Base-by-base conservation (phyloP, 2,329 filamentous ascomycete genomes). In the Aspergillus alliaceus region DNA sequence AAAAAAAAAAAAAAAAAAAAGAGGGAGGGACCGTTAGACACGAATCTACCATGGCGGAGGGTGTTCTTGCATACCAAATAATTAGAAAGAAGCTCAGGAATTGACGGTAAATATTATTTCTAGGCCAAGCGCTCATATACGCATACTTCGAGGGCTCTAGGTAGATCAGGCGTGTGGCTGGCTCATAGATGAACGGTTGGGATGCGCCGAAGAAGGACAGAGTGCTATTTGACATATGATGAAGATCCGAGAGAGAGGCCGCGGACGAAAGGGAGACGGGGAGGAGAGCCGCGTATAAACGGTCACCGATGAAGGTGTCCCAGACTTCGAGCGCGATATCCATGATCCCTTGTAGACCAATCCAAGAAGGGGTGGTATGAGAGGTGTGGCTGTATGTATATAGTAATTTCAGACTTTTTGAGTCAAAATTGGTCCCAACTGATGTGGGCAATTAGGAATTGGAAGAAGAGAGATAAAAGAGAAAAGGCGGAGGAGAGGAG, bases 271-370 rank as follows among this genome's bases (percentile, higher is more conserved):
- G 76, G 29, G 77, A 79, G 46, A 79, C 79, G 7, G 93, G 92
- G n/a, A 90, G 79, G 6, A 89, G 65, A 34, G 78, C 81, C 50
- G 92, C 88, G 72, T 96, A 97, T 57, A 90, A 66, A 65, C 88
- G 85, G 78, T 98, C 93, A 75, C 89, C 89, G 62, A 93, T 69
- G 69, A 89, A 91, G 67, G 88, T 90, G 77, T 98, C 93, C 76
- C 86, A 84, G 59, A 93, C 68, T 77, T 97, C 93, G 64, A 97
- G 88, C 46, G 95, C 86, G 77, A 97, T 86, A 82, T 98, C 93
- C 93, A 98, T 97, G 75, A 72, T 60, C 56, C 37, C 24, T 50
- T 48, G 57, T 6, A 50, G 42, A 34, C 24, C 40, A 44, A 29
- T 29, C 15, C 25, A 25, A 44, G 27, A 25, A 14, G 39, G 22